Conservation (phyloP, 73 alveolate genomes). For the Paramecium caudatum region DNA sequence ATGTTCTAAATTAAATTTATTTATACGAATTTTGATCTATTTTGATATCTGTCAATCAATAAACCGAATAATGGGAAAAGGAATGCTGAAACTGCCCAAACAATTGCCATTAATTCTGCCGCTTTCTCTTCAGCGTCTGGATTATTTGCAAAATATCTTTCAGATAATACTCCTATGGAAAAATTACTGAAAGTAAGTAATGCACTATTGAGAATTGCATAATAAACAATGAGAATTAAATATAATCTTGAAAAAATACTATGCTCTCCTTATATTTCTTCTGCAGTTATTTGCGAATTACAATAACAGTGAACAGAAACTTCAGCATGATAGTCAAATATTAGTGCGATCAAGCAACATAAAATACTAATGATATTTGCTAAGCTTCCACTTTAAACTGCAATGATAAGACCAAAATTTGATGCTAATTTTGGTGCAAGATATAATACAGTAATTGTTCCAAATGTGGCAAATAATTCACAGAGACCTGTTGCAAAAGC, state of each 20-base stretch:
- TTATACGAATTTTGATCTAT: constrained; percentile 21
- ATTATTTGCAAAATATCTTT: constrained; percentile 10
- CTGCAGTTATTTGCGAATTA: neutral
- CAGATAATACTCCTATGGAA: constrained; percentile 17
- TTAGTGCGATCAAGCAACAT: constrained; percentile 1
- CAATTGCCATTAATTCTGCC: constrained; percentile 34
- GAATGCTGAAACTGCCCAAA: neutral
- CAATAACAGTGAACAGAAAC: neutral
- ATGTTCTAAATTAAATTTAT: neutral
- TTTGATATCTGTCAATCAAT: constrained; percentile 28
- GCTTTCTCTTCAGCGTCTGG: constrained; percentile 22
- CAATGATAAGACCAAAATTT: neutral
- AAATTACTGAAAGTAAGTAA: constrained; percentile 17
- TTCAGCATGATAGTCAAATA: neutral
- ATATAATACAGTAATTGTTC: constrained; percentile 12
- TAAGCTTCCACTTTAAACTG: constrained; percentile 14
- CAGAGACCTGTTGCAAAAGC: constrained; percentile 13
- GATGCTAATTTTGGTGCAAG: constrained; percentile 37
- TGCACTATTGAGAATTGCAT: neutral
- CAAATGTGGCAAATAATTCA: constrained; percentile 42
- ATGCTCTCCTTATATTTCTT: neutral
- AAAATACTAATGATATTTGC: neutral
- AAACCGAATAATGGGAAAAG: constrained; percentile 36
- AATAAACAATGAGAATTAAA: neutral
- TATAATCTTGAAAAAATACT: neutral